Base-by-base conservation (phyloP, 768 basidiomycete genomes). In the Trametes maxima region DNA sequence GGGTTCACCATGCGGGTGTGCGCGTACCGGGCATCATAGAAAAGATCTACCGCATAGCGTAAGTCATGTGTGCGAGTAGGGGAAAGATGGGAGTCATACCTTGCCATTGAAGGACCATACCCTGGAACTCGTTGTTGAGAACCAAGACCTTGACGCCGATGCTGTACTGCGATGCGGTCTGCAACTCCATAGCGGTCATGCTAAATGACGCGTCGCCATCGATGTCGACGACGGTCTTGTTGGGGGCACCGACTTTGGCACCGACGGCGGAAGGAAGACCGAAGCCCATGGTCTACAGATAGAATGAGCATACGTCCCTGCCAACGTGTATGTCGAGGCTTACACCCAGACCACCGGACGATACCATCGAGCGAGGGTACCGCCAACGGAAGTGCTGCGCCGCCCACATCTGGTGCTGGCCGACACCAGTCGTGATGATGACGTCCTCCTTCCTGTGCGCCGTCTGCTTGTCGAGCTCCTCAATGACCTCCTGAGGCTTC, bases 381-480 rank as follows among this genome's bases (percentile, higher is more conserved):
- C 78, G 90, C 95, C 95, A 99, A 60, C 95, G 82, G 77, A 85
- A 98, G 73, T 89, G 82, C 74, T 99, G 97, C 43, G 92, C 93
- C 1, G 96, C 96, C 95, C 94, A 98, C 97, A 98, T 98, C 77
- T 99, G 96, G 77, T 98, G 97, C 74, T 99, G 97, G 8, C 97
- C 97, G 21, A 99, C 97, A 67, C 97, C 97, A 16, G 97, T 99
- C 12, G 93, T 76, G 54, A 99, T 76, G 70, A 99, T 77, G 40
- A 97, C 83, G 22, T 98, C 86, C 59, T 92, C 89, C 78, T 98
- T 96, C 74, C 79, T 84, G 60, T 89, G 81, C 49, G 78, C 79
- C n/a, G 85, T 86, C 78, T 94, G 91, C 54, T 70, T 79, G 69
- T 98, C 88, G 43, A 99, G 81, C 77, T 95, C 95, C 77, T 94